Evolutionary conservation across 495 filamentous ascomycete genomes (phyloP).

Genomic region (Hyaloscypha bicolor): DNA sequence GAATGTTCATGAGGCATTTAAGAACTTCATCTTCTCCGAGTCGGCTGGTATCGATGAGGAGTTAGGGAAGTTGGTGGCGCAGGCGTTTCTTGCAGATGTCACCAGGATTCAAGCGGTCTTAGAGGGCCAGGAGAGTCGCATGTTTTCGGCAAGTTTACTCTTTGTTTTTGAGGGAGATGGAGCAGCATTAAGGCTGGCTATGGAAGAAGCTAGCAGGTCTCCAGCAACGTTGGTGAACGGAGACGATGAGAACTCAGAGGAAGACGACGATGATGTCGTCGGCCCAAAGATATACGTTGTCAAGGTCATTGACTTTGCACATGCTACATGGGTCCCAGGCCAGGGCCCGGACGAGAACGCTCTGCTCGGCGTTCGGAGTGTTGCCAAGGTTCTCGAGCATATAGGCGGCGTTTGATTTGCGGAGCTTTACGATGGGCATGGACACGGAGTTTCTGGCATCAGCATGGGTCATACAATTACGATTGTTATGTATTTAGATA

Average conservation of each 20-base stretch:
- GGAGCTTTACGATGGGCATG: constrained; percentile 7
- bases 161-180: constrained; percentile 93
- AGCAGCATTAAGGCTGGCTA: constrained; percentile 62
- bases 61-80: constrained; percentile 57
- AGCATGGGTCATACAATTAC: constrained; percentile 18
- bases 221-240: constrained; percentile 29
- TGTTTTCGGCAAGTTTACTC: constrained; percentile 90
- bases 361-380: constrained; percentile 72
- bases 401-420: constrained; percentile 11
- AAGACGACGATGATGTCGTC: constrained; percentile 66
- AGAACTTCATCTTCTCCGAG: constrained; percentile 70
- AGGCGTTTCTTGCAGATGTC: constrained; percentile 68
- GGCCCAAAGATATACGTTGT: constrained; percentile 75
- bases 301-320: constrained; percentile 96
- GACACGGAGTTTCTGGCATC: constrained; percentile 5
- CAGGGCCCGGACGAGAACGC: constrained; percentile 86
- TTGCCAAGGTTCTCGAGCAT: constrained; percentile 70
- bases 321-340: constrained; percentile 85
- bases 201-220: constrained; percentile 58
- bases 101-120: constrained; percentile 31
- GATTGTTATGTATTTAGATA: constrained; percentile 24
- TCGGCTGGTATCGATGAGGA: constrained; percentile 58
- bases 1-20: constrained; percentile 76
- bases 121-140: constrained; percentile 73
- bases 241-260: constrained; percentile 37